Percentiles rank a stretch among this genome's conserved stretches.
Conservation (phyloP, 2,329 filamentous ascomycete genomes). For the Claviceps sp. region DNA sequence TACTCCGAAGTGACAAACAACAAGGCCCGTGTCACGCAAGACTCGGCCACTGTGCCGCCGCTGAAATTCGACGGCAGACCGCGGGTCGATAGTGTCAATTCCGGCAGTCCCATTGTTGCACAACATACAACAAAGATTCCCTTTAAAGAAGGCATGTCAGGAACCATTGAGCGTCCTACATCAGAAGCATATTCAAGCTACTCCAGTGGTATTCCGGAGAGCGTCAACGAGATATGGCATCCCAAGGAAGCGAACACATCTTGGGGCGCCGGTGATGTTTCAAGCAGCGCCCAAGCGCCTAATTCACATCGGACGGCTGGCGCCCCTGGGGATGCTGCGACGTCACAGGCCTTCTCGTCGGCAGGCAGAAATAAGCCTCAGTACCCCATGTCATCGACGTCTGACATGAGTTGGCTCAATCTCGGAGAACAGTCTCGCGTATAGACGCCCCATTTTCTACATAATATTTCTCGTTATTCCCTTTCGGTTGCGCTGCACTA, state of each 20-base stretch:
- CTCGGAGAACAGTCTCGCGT: constrained; percentile 36
- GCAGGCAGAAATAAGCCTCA: constrained; percentile 36
- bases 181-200: constrained; percentile 40
- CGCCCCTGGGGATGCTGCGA: constrained; percentile 20
- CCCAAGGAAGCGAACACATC: constrained; percentile 29
- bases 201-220: constrained; percentile 53
- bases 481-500: not conserved
- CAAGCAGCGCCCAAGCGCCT: constrained; percentile 38
- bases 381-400: constrained; percentile 34
- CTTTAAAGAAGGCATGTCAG: constrained; percentile 44
- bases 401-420: constrained; percentile 74
- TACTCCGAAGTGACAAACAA: constrained; percentile 30
- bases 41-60: constrained; percentile 58
- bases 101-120: constrained; percentile 56
- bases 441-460: not conserved
- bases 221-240: constrained; percentile 44
- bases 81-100: constrained; percentile 51
- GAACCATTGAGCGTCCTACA: constrained; percentile 44
- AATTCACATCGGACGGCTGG: constrained; percentile 27
- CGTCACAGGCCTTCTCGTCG: constrained; percentile 15
- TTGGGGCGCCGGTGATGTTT: constrained; percentile 37
- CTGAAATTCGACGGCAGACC: constrained; percentile 51
- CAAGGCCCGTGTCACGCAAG: constrained; percentile 38
- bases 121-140: constrained; percentile 40
- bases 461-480: not conserved